These are phyloP conservation scores for Mucor plumbeus DNA, from an alignment of 371 early-diverging fungal genomes.

Conservation along the genomic window DNA sequence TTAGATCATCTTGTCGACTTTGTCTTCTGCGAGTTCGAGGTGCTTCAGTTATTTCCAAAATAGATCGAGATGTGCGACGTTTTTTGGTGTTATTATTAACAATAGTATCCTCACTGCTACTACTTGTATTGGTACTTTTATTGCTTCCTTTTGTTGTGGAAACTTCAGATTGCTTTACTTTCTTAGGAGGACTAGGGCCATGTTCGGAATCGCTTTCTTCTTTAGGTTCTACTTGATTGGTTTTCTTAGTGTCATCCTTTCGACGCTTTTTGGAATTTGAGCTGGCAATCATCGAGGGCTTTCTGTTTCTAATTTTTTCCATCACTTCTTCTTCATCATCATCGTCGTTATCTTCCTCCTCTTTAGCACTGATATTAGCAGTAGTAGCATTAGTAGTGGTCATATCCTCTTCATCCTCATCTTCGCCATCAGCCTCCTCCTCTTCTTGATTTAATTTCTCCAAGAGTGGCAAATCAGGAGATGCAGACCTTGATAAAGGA, in stretches of 20 bases:
- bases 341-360: not conserved
- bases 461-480: conserved; percentile 31
- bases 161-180: not conserved
- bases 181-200: conserved; percentile 5
- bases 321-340: conserved; percentile 2
- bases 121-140: conserved; percentile 5
- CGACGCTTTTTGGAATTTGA: not conserved
- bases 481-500: conserved; percentile 41
- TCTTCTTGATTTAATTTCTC: conserved; percentile 1
- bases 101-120: conserved; percentile 2
- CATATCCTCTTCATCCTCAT: conserved; percentile 7
- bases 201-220: conserved; percentile 2
- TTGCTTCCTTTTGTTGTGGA: not conserved
- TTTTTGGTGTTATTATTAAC: not conserved
- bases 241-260: not conserved
- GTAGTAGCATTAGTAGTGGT: not conserved
- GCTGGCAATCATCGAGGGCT: not conserved
- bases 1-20: conserved; percentile 1
- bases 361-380: not conserved
- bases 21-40: conserved; percentile 7
- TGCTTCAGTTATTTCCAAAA: not conserved
- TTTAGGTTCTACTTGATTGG: not conserved
- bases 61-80: conserved; percentile 2
- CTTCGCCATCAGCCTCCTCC: conserved; percentile 8
- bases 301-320: not conserved